A percentile compares a stretch with the other conserved stretches of the same genome.
These are phyloP conservation scores for Coemansia biformis DNA, from an alignment of 192 early-diverging fungal genomes.

Conservation along the genomic window DNA sequence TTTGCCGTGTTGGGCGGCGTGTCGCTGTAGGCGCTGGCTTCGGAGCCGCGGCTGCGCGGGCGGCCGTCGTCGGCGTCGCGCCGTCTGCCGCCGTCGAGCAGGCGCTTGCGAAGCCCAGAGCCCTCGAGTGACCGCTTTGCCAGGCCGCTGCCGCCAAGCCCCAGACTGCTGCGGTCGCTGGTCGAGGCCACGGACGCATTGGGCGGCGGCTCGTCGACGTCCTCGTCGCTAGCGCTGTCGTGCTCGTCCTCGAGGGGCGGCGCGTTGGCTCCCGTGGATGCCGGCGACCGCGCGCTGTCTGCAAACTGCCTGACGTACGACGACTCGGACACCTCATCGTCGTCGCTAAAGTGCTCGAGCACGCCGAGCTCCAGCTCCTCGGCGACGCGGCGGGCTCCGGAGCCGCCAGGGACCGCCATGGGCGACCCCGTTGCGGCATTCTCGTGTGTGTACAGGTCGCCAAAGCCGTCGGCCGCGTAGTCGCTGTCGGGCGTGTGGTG, in stretches of 20 bases:
- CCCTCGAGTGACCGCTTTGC: conserved; percentile 16
- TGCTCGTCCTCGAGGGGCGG: background rate
- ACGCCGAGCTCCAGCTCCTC: conserved; percentile 24
- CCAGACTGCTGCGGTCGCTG: conserved; percentile 40
- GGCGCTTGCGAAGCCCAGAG: conserved; percentile 24
- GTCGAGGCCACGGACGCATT: conserved; percentile 33
- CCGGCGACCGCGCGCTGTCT: conserved; percentile 6
- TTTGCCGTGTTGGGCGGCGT: conserved; percentile 6
- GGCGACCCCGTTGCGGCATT: background rate
- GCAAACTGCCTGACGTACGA: conserved; percentile 45
- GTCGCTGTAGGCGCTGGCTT: conserved; percentile 15
- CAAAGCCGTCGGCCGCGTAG: conserved; percentile 12
- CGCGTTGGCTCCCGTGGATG: background rate
- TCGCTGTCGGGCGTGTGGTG: conserved; percentile 14
- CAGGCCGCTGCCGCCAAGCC: conserved; percentile 23
- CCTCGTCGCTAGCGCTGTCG: conserved; percentile 7
- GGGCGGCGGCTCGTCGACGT: conserved; percentile 3
- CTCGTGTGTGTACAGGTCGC: background rate
- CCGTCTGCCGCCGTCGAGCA: conserved; percentile 15
- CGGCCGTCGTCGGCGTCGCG: conserved; percentile 5
- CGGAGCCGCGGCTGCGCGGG: conserved; percentile 13
- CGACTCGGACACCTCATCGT: conserved; percentile 23
- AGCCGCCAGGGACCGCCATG: background rate
- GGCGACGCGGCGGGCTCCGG: conserved; percentile 3
- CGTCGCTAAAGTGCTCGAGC: conserved; percentile 30